phyloP scores from a whole-genome alignment of 2,329 filamentous ascomycete genomes.

The Davidsoniella neocaledoniae region DNA sequence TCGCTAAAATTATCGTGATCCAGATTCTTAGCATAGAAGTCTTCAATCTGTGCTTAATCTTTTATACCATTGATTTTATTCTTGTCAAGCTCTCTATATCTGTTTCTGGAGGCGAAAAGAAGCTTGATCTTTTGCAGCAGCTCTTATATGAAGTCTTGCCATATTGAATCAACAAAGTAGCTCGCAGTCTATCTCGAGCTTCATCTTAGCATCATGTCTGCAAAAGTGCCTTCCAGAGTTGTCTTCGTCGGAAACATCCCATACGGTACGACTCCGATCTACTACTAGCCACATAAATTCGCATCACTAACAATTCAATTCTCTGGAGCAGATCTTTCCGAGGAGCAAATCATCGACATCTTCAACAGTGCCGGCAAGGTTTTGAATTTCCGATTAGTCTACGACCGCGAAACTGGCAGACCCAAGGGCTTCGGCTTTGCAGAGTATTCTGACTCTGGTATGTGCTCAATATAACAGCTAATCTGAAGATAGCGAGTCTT shows the following conservation, averaged over 20 bases:
- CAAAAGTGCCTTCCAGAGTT: slow-evolving; percentile 59
- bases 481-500: neutral
- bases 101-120: no score
- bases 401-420: slow-evolving; percentile 85
- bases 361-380: slow-evolving; percentile 84
- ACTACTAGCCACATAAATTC: neutral
- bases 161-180: no score
- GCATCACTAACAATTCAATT: neutral
- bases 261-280: slow-evolving; percentile 39
- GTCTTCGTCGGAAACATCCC: slow-evolving; percentile 77
- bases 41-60: no score
- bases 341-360: slow-evolving; percentile 90
- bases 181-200: slow-evolving; percentile 13
- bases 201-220: slow-evolving; percentile 38
- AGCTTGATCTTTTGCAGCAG: no score
- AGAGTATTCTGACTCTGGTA: slow-evolving; percentile 84
- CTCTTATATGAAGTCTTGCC: no score
- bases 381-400: slow-evolving; percentile 75
- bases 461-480: slow-evolving; percentile 8
- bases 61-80: no score
- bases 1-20: no score
- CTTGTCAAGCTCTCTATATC: no score
- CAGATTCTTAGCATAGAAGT: no score
- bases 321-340: slow-evolving; percentile 57
- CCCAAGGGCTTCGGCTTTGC: slow-evolving; percentile 96